Evolutionary conservation across 805 yeast genomes (phyloP).

Genomic region (Torulaspora maleeae): DNA sequence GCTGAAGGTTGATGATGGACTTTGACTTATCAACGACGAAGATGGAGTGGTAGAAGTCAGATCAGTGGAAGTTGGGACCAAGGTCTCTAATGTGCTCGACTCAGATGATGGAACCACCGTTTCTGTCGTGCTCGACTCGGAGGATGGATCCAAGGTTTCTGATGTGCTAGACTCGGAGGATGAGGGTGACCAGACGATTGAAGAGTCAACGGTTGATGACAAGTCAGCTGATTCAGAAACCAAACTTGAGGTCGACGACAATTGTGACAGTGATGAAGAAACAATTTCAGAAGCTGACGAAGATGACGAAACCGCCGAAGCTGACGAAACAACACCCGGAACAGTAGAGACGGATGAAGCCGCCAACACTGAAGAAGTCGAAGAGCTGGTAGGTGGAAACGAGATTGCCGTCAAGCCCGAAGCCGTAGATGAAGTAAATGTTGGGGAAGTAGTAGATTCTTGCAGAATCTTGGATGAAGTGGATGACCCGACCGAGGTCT

Average conservation of each 20-base stretch:
- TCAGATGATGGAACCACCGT: background rate
- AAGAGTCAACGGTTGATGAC: background rate
- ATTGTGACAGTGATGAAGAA: background rate
- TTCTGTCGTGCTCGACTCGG: background rate
- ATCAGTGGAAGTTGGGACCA: background rate
- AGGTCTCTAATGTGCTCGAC: too few relatives aligned
- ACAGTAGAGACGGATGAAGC: background rate
- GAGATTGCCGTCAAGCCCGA: too few relatives aligned
- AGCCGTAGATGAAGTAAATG: background rate
- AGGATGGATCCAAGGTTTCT: background rate
- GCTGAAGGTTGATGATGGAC: background rate
- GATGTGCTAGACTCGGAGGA: background rate
- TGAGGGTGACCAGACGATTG: background rate
- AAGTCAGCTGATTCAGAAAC: background rate
- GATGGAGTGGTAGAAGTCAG: background rate
- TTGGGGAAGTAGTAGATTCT: too few relatives aligned
- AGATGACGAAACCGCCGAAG: background rate
- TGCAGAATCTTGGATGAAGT: too few relatives aligned
- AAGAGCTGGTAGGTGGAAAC: background rate
- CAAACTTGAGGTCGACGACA: background rate
- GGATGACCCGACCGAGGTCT: slow-evolving; percentile 3
- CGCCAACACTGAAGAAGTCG: background rate
- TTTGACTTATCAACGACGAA: background rate
- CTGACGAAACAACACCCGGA: background rate
- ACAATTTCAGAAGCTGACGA: background rate